Evolutionary conservation across 768 basidiomycete genomes (phyloP).

Genomic region (Tricholoma terreum): DNA sequence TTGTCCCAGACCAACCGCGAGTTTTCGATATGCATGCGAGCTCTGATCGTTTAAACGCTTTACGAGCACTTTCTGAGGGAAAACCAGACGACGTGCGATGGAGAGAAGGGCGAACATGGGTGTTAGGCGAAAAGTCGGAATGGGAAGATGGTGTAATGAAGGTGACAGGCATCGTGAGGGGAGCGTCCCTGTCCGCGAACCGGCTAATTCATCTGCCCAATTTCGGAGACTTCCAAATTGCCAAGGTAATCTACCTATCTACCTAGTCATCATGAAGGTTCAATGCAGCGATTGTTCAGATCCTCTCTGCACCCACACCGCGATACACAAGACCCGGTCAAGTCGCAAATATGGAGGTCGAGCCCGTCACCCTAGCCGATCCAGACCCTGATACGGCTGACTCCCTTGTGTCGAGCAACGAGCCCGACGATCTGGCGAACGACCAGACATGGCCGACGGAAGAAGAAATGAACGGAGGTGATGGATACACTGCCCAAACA

Average conservation of each 20-base stretch:
- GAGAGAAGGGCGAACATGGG: slow-evolving; percentile 76
- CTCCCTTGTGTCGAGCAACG: slow-evolving; percentile 82
- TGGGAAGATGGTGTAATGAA: slow-evolving; percentile 61
- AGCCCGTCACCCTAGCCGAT: slow-evolving; percentile 62
- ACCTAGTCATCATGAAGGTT: background rate
- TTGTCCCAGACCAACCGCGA: slow-evolving; percentile 77
- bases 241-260: slow-evolving; percentile 50
- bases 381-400: slow-evolving; percentile 67
- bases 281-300: slow-evolving; percentile 40
- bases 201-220: slow-evolving; percentile 85
- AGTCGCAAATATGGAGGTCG: slow-evolving; percentile 60
- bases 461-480: slow-evolving; percentile 74
- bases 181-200: slow-evolving; percentile 72
- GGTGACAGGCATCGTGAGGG: slow-evolving; percentile 86
- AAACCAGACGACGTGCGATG: slow-evolving; percentile 76
- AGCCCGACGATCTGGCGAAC: slow-evolving; percentile 85
- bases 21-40: slow-evolving; percentile 68
- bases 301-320: slow-evolving; percentile 58
- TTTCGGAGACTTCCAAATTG: slow-evolving; percentile 84
- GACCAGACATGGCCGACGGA: slow-evolving; percentile 99
- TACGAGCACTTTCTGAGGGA: slow-evolving; percentile 82
- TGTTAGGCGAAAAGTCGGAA: slow-evolving; percentile 64
- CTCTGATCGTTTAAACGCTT: slow-evolving; percentile 67
- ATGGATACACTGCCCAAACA: slow-evolving; percentile 23
- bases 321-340: slow-evolving; percentile 34